Percentiles rank a stretch among this genome's conserved stretches.
These are phyloP conservation scores for Mycena latifolia DNA, from an alignment of 768 basidiomycete genomes.

Conservation along the genomic window DNA sequence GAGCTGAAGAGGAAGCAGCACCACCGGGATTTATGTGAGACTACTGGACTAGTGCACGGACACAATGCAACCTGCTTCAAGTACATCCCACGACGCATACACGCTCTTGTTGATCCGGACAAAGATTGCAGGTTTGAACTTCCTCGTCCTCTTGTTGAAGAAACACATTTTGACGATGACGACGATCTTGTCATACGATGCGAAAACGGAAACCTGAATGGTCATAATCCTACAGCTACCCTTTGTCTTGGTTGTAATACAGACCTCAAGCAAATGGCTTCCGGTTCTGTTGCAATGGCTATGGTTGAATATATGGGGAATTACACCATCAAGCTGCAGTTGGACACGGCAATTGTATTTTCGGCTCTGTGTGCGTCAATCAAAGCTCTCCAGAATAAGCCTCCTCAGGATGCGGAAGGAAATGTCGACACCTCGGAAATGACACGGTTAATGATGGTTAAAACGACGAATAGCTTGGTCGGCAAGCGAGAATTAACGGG, in stretches of 20 bases:
- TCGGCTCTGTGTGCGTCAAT: slow-evolving; percentile 34
- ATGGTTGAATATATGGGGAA: slow-evolving; percentile 19
- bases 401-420: slow-evolving; percentile 32
- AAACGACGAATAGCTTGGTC: slow-evolving; percentile 18
- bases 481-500: slow-evolving; percentile 26
- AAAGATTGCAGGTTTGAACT: too few species aligned
- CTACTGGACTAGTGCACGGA: slow-evolving; percentile 21
- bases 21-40: slow-evolving; percentile 10
- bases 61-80: slow-evolving; percentile 22
- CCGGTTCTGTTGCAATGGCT: slow-evolving; percentile 34
- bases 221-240: slow-evolving; percentile 23
- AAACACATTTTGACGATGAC: slow-evolving; percentile 26
- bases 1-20: slow-evolving; percentile 1
- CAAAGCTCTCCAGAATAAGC: slow-evolving; percentile 22
- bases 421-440: slow-evolving; percentile 17
- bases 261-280: slow-evolving; percentile 29
- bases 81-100: too few species aligned
- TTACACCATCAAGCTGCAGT: too few species aligned
- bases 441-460: slow-evolving; percentile 20
- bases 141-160: not conserved
- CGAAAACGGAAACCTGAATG: slow-evolving; percentile 26
- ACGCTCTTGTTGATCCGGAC: too few species aligned
- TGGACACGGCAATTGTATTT: slow-evolving; percentile 15
- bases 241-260: slow-evolving; percentile 14
- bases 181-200: slow-evolving; percentile 15